Conservation (phyloP, 441 rosid species). For the Mallotus japonicus region DNA sequence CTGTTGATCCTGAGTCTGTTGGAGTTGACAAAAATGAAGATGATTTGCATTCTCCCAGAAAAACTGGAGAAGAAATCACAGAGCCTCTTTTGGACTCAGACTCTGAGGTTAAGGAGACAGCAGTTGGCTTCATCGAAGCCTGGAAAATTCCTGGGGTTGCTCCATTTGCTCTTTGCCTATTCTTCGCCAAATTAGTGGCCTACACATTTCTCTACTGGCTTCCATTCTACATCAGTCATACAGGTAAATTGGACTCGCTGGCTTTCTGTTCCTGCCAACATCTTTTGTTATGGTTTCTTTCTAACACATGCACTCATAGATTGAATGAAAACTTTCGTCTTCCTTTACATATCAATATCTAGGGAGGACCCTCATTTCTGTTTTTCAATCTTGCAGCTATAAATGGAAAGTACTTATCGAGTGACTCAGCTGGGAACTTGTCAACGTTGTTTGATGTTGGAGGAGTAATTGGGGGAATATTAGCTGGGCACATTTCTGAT, state of each 20-base stretch:
- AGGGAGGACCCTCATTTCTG: constrained; percentile 5
- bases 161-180: constrained; percentile 85
- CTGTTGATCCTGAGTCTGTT: constrained; percentile 69
- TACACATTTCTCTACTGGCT: constrained; percentile 98
- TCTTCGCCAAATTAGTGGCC: constrained; percentile 92
- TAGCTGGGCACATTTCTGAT: constrained; percentile 93
- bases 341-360: not conserved
- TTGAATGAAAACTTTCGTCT: not conserved
- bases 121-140: constrained; percentile 93
- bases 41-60: constrained; percentile 42
- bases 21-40: constrained; percentile 59
- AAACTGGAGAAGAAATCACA: constrained; percentile 39
- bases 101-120: constrained; percentile 37
- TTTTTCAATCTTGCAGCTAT: constrained; percentile 57
- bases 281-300: not conserved
- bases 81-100: constrained; percentile 55
- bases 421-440: constrained; percentile 72
- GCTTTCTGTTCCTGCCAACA: not conserved
- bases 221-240: constrained; percentile 92
- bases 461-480: constrained; percentile 90
- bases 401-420: constrained; percentile 74
- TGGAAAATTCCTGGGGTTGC: constrained; percentile 98
- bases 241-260: constrained; percentile 47
- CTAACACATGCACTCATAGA: too few relatives aligned
- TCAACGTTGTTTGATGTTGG: constrained; percentile 92